Percentiles rank a stretch among this genome's conserved stretches.
These are phyloP conservation scores for Colletotrichum graminicola DNA, from an alignment of 2,329 filamentous ascomycete species.

Conservation along the genomic window DNA sequence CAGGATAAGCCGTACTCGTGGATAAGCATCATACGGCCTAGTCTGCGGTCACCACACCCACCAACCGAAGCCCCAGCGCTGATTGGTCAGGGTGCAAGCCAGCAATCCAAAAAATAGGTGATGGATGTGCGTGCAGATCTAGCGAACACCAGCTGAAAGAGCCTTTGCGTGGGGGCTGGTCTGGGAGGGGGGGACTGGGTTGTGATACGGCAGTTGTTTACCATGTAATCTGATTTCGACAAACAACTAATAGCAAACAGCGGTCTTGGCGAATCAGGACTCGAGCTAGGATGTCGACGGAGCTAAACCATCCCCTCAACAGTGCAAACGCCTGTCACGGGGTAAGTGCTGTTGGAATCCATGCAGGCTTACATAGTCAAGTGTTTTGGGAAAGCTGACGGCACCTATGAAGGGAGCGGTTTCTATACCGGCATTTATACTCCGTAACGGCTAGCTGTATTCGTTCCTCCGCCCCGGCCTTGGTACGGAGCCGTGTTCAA, in stretches of 20 bases:
- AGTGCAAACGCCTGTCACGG: not conserved
- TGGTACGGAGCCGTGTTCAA: not conserved
- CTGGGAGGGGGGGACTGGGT: too few relatives aligned
- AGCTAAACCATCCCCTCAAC: not conserved
- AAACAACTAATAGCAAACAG: not conserved
- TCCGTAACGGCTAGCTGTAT: not conserved
- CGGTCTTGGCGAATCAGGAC: not conserved
- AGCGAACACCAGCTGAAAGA: not conserved
- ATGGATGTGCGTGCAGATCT: not conserved
- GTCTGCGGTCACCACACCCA: constrained; percentile 7
- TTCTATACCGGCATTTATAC: not conserved
- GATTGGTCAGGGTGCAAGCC: not conserved
- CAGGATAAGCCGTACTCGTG: not conserved
- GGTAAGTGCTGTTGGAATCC: not conserved
- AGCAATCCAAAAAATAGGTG: not conserved
- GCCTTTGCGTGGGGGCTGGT: too few relatives aligned
- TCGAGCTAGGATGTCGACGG: not conserved
- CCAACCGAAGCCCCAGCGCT: not conserved
- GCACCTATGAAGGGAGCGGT: not conserved
- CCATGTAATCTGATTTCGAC: not conserved
- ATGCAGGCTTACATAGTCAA: not conserved
- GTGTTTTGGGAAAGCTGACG: not conserved
- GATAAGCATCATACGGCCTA: not conserved
- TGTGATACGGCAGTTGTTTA: not conserved
- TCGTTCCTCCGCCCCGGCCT: not conserved